Base-by-base conservation (phyloP, 2,329 filamentous ascomycete genomes). In the Aspergillus sp. region DNA sequence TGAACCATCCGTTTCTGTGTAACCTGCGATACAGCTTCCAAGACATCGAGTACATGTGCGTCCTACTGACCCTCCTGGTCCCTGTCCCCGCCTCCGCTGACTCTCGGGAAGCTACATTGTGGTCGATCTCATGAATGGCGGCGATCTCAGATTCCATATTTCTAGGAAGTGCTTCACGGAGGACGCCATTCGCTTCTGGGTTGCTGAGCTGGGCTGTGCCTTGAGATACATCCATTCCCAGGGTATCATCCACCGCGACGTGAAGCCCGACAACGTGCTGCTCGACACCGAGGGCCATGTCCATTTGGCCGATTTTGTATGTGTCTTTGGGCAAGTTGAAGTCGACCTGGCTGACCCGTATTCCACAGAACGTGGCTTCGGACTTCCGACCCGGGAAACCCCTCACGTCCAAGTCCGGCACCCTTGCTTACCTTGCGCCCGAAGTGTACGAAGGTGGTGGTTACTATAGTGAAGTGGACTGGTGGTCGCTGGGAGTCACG, bases 1-100 rank as follows among this genome's bases (percentile, higher is more conserved):
- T 98, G 51, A 95, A 94, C 58, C 91, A 98, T 55, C 86, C 89
- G 15, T 98, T 96, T 60, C 82, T 98, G 48, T 96, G 89, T 69
- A 98, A 98, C 62, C 68, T 98, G 69, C 83, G 91, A 52, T 98
- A 96, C 67, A 95, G 88, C 64, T 98, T 98, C 58, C 91, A 98
- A 64, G 91, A 98, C 62, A 86, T 96, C 50, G 91, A 98, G 62
- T 98, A 98, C 64, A 82, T 98, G 86, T 94, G 71, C 53, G 83
- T 44, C 13, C 24, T 15, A 6, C n/a, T n/a, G n/a, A n/a, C 29
- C 12, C 17, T 26, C 33, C n/a, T 24, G 13, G 26, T 24, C 24
- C 15, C 19, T 30, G 24, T 24, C 30, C 25, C 14, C 17, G 26
- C 26, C 20, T 31, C 19, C 29, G 36, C 49, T 63, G 43, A 58